phyloP scores from a whole-genome alignment of 805 yeast species.

The Debaryomyces tyrocola region DNA sequence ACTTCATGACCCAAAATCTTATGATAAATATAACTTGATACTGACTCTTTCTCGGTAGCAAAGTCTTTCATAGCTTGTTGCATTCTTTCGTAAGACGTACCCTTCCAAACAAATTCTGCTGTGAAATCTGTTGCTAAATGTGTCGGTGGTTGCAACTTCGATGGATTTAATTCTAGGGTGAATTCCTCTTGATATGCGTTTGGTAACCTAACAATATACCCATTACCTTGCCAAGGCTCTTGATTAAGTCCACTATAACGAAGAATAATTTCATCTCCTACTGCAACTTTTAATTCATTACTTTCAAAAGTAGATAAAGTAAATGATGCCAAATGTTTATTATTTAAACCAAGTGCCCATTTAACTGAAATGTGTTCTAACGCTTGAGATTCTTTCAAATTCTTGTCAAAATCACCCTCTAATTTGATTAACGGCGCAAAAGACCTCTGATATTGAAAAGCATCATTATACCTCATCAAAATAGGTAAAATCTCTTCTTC shows the following conservation, averaged over 20 bases:
- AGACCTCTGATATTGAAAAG: constrained; percentile 79
- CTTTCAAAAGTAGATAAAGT: constrained; percentile 66
- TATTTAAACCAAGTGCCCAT: constrained; percentile 72
- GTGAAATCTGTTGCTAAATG: constrained; percentile 65
- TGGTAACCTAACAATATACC: constrained; percentile 73
- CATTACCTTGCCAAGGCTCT: constrained; percentile 70
- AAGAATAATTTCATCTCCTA: constrained; percentile 80
- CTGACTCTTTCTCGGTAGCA: constrained; percentile 68
- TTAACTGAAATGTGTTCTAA: constrained; percentile 67
- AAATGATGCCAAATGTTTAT: constrained; percentile 68
- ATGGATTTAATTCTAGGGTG: constrained; percentile 63
- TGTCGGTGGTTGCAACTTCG: constrained; percentile 52
- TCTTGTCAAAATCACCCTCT: constrained; percentile 79
- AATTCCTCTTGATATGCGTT: constrained; percentile 63
- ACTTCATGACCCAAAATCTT: constrained; percentile 80
- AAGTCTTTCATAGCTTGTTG: constrained; percentile 71
- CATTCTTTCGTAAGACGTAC: constrained; percentile 80
- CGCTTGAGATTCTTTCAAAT: constrained; percentile 73
- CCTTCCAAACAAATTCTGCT: constrained; percentile 89
- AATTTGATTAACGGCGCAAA: constrained; percentile 80
- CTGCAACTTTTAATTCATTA: constrained; percentile 65
- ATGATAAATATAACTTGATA: constrained; percentile 73
- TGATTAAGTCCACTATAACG: constrained; percentile 58
- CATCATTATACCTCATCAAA: constrained; percentile 75
- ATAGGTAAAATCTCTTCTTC: constrained; percentile 70